Base-by-base conservation (phyloP, 768 basidiomycete species). In the Macrolepiota fuliginosa region DNA sequence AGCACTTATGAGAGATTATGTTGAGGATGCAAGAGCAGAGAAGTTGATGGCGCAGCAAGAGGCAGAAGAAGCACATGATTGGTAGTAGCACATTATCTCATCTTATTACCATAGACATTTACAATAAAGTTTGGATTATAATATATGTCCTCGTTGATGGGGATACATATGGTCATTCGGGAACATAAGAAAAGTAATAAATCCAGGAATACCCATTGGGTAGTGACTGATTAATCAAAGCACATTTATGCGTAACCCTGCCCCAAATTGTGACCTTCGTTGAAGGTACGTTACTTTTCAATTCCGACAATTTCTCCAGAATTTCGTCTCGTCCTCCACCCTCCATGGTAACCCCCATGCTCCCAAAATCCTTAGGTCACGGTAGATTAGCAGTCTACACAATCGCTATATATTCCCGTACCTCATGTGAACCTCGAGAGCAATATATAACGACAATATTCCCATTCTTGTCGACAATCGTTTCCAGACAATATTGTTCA, bases 1-100 rank as follows among this genome's bases (percentile, higher is more conserved):
- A 2, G 74, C 73, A 11, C 71, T 87, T 59, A 85, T 98, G 81
- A 81, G 84, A 60, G 71, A 73, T 35, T 90, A 92, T 69, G 88
- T 95, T 36, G 73, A 77, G 52, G 74, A 77, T 56, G 77, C 75
- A 50, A 67, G 73, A 58, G 65, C 67, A 6, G 37, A 55, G 35
- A 59, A 51, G 17, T 15, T 39, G 37, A 27, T 17, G 25, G 37
- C 29, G 17, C 35, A 13, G 19, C 13, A 47, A 4, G 53, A 24
- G n/a, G 62, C 65, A 70, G 71, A 63, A 50, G 67, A 67, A 25
- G 66, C 67, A 27, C 66, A 69, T 55, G 61, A 59, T 63, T 61
- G 19, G 54, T 54, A 49, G 15, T 19, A 19, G 42, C n/a, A 45
- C 5, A 45, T 22, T 45, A 45, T 45, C n/a, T 19, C 19, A 45